These are phyloP conservation scores for Claviceps quebecensis DNA, from an alignment of 2,329 filamentous ascomycete genomes.

Conservation along the genomic window DNA sequence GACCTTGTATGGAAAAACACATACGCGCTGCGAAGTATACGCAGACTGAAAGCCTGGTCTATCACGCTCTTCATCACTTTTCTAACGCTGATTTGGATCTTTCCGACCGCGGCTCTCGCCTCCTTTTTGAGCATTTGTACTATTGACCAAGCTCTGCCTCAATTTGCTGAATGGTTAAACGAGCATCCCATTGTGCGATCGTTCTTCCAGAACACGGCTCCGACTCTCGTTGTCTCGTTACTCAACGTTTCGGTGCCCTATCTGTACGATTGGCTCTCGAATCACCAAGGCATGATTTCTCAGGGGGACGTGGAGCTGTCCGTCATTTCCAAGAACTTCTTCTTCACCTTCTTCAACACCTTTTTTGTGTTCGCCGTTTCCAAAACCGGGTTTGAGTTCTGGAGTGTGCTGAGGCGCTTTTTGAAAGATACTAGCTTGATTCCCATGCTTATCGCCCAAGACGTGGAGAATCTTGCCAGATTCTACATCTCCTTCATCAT, in stretches of 20 bases:
- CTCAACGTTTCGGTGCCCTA: conserved; percentile 86
- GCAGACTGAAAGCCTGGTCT: conserved; percentile 66
- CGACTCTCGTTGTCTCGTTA: conserved; percentile 72
- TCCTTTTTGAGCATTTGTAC: conserved; percentile 68
- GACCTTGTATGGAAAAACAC: conserved; percentile 96
- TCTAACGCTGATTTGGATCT: conserved; percentile 77
- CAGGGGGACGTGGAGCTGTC: conserved; percentile 90
- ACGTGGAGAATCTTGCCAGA: conserved; percentile 57
- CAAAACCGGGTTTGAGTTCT: conserved; percentile 66
- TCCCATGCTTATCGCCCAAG: conserved; percentile 58
- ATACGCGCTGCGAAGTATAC: conserved; percentile 59
- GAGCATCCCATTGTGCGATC: conserved; percentile 57
- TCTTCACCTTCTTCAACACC: conserved; percentile 98
- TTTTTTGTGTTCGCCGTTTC: conserved; percentile 90
- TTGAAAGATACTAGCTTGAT: conserved; percentile 69
- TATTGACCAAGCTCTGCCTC: conserved; percentile 58
- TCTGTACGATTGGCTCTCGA: conserved; percentile 84
- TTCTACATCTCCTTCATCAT: conserved; percentile 95
- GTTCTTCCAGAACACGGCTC: conserved; percentile 74
- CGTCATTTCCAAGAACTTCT: conserved; percentile 95
- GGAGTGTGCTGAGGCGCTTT: conserved; percentile 55
- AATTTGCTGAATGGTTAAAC: conserved; percentile 52
- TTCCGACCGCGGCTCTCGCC: conserved; percentile 66
- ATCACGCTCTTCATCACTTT: conserved; percentile 74
- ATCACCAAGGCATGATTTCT: conserved; percentile 87